Evolutionary conservation across 805 yeast species (phyloP).

Genomic region (Dipodascus geniculatus): DNA sequence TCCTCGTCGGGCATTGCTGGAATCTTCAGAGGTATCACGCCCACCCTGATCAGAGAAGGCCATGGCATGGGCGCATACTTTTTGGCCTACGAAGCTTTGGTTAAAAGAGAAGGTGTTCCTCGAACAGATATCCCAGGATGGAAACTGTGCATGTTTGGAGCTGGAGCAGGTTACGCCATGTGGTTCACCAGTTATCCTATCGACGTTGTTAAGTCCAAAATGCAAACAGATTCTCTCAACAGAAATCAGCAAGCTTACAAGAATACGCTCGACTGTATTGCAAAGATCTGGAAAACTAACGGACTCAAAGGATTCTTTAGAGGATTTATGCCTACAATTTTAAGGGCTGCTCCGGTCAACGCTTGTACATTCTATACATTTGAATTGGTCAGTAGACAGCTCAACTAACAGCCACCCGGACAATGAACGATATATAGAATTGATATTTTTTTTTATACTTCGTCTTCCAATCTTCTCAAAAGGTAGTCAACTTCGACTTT

Average conservation of each 20-base stretch:
- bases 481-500: constrained; percentile 91
- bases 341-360: constrained; percentile 97
- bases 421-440: background rate
- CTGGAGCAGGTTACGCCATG: constrained; percentile 78
- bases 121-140: constrained; percentile 78
- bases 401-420: constrained; percentile 14
- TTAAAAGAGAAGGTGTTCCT: constrained; percentile 44
- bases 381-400: constrained; percentile 55
- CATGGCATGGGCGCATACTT: constrained; percentile 82
- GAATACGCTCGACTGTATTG: constrained; percentile 47
- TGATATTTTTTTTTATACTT: constrained; percentile 9
- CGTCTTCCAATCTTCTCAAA: constrained; percentile 67
- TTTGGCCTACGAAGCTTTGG: constrained; percentile 79
- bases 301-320: constrained; percentile 75
- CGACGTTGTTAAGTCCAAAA: constrained; percentile 80
- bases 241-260: constrained; percentile 47
- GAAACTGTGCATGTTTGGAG: constrained; percentile 82
- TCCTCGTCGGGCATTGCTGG: constrained; percentile 44
- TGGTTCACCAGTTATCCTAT: constrained; percentile 83
- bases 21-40: constrained; percentile 68
- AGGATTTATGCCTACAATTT: constrained; percentile 85
- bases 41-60: constrained; percentile 76
- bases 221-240: constrained; percentile 64
- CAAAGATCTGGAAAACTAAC: constrained; percentile 37
- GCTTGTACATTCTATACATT: constrained; percentile 94